Conservation (phyloP, 1,284 basidiomycete genomes). For the Pholiota adiposa region DNA sequence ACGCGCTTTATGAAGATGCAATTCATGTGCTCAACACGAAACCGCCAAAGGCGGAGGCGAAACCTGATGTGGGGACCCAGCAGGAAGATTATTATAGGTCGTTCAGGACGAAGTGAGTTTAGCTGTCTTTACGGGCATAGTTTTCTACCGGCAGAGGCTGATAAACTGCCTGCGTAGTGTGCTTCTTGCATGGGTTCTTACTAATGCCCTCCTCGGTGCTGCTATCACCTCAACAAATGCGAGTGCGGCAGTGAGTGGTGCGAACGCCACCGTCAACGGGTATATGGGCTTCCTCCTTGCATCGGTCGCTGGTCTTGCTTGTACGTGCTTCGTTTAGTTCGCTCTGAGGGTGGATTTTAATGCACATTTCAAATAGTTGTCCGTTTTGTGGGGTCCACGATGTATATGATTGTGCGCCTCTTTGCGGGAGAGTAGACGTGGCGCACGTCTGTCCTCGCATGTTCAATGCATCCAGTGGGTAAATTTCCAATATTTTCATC, state of each 20-base stretch:
- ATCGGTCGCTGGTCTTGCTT: constrained; percentile 84
- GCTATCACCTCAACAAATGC: constrained; percentile 62
- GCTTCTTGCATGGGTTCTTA: constrained; percentile 82
- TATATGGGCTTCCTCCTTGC: constrained; percentile 85
- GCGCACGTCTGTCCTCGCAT: no score
- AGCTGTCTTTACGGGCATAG: neutral
- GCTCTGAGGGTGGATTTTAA: no score
- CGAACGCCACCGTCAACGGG: constrained; percentile 62
- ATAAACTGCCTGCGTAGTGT: constrained; percentile 42
- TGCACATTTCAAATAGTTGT: no score
- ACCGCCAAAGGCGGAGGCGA: constrained; percentile 70
- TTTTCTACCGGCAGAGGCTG: constrained; percentile 13
- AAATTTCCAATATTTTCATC: no score
- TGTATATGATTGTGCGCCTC: constrained; percentile 79
- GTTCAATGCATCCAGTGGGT: no score
- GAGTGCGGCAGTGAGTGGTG: constrained; percentile 46
- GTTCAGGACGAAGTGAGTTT: constrained; percentile 78
- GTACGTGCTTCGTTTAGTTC: constrained; percentile 49
- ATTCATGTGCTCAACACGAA: constrained; percentile 77
- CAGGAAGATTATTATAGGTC: constrained; percentile 91
- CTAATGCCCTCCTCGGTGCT: constrained; percentile 79
- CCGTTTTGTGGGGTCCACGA: constrained; percentile 79
- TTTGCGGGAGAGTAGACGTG: constrained; percentile 78
- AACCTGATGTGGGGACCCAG: constrained; percentile 66
- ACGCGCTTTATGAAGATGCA: constrained; percentile 86